A percentile compares a stretch with the other conserved stretches of the same genome.
These are phyloP conservation scores for Stemphylium lycopersici DNA, from an alignment of 2,329 filamentous ascomycete species.

Conservation along the genomic window DNA sequence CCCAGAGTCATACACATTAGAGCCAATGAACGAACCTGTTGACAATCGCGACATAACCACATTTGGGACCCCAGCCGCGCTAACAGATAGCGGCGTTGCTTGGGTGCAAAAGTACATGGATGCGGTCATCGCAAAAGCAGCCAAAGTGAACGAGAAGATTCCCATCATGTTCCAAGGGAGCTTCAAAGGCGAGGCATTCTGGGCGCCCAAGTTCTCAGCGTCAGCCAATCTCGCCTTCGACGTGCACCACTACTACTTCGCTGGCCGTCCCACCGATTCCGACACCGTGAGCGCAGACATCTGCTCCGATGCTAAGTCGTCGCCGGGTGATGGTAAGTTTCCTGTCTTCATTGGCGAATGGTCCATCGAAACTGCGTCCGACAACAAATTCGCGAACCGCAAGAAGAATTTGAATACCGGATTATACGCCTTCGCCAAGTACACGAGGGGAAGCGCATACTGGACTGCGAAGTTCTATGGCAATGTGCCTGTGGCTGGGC, in stretches of 20 bases:
- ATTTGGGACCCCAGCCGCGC: too few species aligned
- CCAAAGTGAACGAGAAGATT: too few species aligned
- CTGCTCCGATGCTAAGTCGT: neutral
- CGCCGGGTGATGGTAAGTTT: neutral
- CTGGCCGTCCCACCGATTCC: too few species aligned
- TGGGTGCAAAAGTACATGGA: too few species aligned
- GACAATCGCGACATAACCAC: too few species aligned
- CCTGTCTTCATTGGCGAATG: neutral
- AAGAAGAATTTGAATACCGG: neutral
- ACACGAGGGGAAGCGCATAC: neutral
- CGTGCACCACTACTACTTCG: constrained; percentile 5
- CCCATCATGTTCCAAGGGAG: too few species aligned
- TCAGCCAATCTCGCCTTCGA: constrained; percentile 26
- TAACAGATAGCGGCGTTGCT: too few species aligned
- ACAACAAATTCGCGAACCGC: neutral
- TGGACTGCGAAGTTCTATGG: neutral
- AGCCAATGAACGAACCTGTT: too few species aligned
- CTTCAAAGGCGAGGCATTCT: too few species aligned
- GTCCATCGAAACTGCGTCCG: neutral
- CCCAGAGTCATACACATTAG: too few species aligned
- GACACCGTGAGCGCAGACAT: neutral
- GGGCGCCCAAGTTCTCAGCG: too few species aligned
- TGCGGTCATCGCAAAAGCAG: too few species aligned
- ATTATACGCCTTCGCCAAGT: neutral
- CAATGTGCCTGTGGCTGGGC: neutral